These are phyloP conservation scores for Mycena galericulata DNA, from an alignment of 768 basidiomycete genomes.

Conservation along the genomic window DNA sequence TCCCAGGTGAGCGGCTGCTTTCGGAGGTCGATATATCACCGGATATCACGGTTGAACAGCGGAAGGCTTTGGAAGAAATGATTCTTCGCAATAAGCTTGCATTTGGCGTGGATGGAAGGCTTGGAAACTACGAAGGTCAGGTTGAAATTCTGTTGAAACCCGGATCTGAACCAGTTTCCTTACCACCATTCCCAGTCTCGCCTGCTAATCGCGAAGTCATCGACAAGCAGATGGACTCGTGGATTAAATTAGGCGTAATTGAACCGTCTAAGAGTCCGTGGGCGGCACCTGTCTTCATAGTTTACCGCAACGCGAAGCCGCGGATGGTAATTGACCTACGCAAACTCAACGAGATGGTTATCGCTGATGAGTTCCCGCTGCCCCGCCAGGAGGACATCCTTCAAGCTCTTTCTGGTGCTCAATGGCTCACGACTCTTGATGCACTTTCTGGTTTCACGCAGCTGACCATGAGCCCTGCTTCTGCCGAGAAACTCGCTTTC, in stretches of 20 bases:
- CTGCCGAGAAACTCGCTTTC: slow-evolving; percentile 47
- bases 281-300: background rate
- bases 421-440: background rate
- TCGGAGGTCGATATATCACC: background rate
- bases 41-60: background rate
- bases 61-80: background rate
- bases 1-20: background rate
- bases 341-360: slow-evolving; percentile 32
- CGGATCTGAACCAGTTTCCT: background rate
- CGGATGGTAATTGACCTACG: slow-evolving; percentile 50
- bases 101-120: background rate
- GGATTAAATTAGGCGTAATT: slow-evolving; percentile 50
- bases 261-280: slow-evolving; percentile 50
- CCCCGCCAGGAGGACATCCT: slow-evolving; percentile 39
- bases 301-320: slow-evolving; percentile 50
- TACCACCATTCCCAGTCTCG: slow-evolving; percentile 1
- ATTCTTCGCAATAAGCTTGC: background rate
- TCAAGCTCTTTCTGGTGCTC: slow-evolving; percentile 29
- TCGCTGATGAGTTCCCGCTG: slow-evolving; percentile 10
- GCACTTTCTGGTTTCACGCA: background rate
- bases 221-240: slow-evolving; percentile 34
- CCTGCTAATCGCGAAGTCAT: background rate
- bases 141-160: slow-evolving; percentile 8
- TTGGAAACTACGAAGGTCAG: background rate
- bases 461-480: background rate